Percentiles rank a stretch among this genome's conserved stretches.
These are phyloP conservation scores for Perkinsus marinus DNA, from an alignment of 169 alveolate species.

Conservation along the genomic window DNA sequence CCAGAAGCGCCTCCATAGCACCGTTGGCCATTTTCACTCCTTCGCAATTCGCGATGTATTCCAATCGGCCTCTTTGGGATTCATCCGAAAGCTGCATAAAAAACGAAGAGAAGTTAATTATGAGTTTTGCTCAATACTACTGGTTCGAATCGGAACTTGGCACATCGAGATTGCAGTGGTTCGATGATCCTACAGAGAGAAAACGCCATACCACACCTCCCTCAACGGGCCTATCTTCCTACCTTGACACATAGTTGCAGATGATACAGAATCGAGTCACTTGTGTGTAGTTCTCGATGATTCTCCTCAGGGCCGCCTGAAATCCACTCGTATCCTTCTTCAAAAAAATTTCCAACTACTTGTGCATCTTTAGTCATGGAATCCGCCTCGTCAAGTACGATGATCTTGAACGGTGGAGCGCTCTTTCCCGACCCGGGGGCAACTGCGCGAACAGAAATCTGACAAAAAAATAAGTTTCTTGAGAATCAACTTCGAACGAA, in stretches of 20 bases:
- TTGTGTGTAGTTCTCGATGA: conserved; percentile 80
- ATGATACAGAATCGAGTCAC: conserved; percentile 88
- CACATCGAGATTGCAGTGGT: conserved; percentile 88
- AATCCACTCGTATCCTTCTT: background rate
- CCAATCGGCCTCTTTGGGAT: background rate
- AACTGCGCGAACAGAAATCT: background rate
- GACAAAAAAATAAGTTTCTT: background rate
- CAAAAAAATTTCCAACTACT: background rate
- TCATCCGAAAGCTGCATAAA: background rate
- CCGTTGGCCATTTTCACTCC: conserved; percentile 52
- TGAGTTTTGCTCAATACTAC: conserved; percentile 47
- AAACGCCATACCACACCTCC: background rate
- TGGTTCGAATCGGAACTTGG: conserved; percentile 84
- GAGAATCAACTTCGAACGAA: background rate
- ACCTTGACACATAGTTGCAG: conserved; percentile 75
- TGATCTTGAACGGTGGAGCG: conserved; percentile 71
- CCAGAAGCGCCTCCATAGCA: conserved; percentile 67
- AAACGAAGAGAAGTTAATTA: background rate
- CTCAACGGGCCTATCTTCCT: background rate
- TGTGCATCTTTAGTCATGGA: conserved; percentile 91
- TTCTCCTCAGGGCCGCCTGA: conserved; percentile 89
- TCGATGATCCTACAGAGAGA: conserved; percentile 73
- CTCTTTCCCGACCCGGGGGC: conserved; percentile 10
- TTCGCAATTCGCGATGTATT: conserved; percentile 69
- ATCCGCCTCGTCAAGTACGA: conserved; percentile 94